Evolutionary conservation across 2,329 filamentous ascomycete species (phyloP), one percentile per base, ranked within the genome.

Genomic region (Fusarium sp.): DNA sequence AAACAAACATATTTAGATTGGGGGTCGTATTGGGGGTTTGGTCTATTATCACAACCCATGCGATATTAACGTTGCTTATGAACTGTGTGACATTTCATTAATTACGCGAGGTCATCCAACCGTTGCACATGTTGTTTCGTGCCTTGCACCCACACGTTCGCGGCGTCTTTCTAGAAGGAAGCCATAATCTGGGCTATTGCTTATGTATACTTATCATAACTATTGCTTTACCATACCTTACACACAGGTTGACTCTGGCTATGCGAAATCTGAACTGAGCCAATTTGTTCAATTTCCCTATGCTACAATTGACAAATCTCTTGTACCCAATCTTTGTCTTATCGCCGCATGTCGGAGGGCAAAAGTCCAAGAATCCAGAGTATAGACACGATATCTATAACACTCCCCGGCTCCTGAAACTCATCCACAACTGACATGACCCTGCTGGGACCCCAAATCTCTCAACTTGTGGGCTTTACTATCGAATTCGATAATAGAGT

Each of bases 91-190:
- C 16, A 21, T 23, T 25, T 20, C 20, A 34, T 49, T 16, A 32
- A 23, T 18, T 49, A 49, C 47, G 47, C 47, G 20, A 34, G 20
- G 30, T 16, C 30, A 49, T 21, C 20, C 30, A 49, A 25, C 20
- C 47, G 47, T 34, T 49, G 47, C 28, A 49, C 20, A 20, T 34
- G 21, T 34, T 23, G 47, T 34, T 32, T 49, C 47, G 28, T 34
- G 47, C 28, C 12, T 32, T 16, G 27, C 25, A 45, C 27, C 21
- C 9, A 50, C 30, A 23, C 16, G 25, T 53, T 56, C 25, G 18
- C 21, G 11, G 42, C 23, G 21, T 49, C 37, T 12, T 71, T 70
- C 57, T 57, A 64, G 67, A 70, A 71, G 32, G 37, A 32, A 8
- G 16, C 28, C 54, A 34, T 67, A 50, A 50, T 47, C 21, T 45